Percentiles rank a stretch among this genome's conserved stretches.
phyloP scores from a whole-genome alignment of 1,284 basidiomycete species.

The Moesziomyces aphidis region DNA sequence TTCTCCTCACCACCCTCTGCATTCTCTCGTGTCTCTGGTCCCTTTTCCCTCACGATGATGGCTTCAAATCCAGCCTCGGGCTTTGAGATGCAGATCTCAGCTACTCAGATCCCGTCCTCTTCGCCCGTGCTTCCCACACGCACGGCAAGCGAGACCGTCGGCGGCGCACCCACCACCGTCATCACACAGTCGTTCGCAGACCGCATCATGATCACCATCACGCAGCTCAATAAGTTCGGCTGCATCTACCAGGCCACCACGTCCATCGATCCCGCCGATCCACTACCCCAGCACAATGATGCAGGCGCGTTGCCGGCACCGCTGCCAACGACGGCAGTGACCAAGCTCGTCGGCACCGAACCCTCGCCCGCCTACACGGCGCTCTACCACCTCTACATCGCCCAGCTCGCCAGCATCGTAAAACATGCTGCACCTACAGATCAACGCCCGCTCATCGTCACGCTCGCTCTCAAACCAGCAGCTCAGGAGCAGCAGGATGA shows the following conservation, averaged over 20 bases:
- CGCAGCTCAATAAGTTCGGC: slow-evolving; percentile 51
- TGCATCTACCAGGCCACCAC: slow-evolving; percentile 41
- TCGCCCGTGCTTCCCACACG: slow-evolving; percentile 16
- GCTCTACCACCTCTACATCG: slow-evolving; percentile 82
- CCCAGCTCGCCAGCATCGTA: slow-evolving; percentile 85
- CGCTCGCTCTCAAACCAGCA: slow-evolving; percentile 27
- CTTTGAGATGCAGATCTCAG: background rate
- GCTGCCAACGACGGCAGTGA: slow-evolving; percentile 79
- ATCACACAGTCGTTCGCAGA: slow-evolving; percentile 47
- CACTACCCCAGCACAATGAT: background rate
- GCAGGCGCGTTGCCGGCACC: slow-evolving; percentile 71
- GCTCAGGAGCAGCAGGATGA: slow-evolving; percentile 44
- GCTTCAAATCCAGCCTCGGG: no score
- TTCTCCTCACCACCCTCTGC: no score
- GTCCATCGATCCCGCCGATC: slow-evolving; percentile 2
- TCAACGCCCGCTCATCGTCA: slow-evolving; percentile 38
- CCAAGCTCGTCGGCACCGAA: slow-evolving; percentile 78
- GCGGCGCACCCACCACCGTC: slow-evolving; percentile 29
- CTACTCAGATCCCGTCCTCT: slow-evolving; percentile 1
- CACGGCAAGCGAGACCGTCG: slow-evolving; percentile 11
- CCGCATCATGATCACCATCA: slow-evolving; percentile 52
- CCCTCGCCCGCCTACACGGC: slow-evolving; percentile 75
- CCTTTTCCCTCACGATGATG: no score
- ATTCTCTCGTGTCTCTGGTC: no score
- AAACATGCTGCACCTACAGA: slow-evolving; percentile 72